Percentiles rank a stretch among this genome's conserved stretches.
Conservation (phyloP, 2,329 filamentous ascomycete genomes). For the Epichloe glyceriae region DNA sequence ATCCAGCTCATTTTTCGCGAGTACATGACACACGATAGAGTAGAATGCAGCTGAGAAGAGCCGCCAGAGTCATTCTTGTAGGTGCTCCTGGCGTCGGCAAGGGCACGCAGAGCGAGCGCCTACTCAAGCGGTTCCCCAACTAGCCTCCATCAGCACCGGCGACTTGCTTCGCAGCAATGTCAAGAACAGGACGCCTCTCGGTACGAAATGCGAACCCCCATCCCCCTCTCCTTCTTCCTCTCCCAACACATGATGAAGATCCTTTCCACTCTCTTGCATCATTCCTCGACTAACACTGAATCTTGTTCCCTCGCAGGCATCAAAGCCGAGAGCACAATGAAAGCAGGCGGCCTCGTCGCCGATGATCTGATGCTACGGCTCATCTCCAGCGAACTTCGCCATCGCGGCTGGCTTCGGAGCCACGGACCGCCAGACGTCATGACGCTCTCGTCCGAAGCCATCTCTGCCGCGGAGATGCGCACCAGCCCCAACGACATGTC, state of each 20-base stretch:
- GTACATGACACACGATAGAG: slow-evolving; percentile 19
- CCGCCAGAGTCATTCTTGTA: slow-evolving; percentile 86
- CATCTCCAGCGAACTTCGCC: slow-evolving; percentile 78
- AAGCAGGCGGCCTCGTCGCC: slow-evolving; percentile 75
- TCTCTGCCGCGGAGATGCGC: slow-evolving; percentile 19
- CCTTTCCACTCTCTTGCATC: not conserved
- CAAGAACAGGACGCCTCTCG: slow-evolving; percentile 71
- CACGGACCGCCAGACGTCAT: slow-evolving; percentile 33
- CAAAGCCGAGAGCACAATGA: slow-evolving; percentile 82
- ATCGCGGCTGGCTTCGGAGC: slow-evolving; percentile 67
- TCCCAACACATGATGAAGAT: not conserved
- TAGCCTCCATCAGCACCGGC: slow-evolving; percentile 86
- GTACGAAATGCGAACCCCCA: slow-evolving; percentile 29
- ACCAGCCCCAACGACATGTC: slow-evolving; percentile 16
- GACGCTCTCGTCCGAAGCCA: slow-evolving; percentile 34
- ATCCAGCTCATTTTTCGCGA: not conserved
- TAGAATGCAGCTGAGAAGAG: slow-evolving; percentile 59
- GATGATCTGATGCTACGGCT: slow-evolving; percentile 85
- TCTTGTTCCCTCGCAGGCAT: slow-evolving; percentile 45
- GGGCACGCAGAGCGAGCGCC: slow-evolving; percentile 83
- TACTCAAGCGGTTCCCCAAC: slow-evolving; percentile 74
- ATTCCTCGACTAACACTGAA: slow-evolving; percentile 3
- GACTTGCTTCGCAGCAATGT: slow-evolving; percentile 90
- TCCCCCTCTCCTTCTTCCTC: not conserved
- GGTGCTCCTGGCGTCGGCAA: slow-evolving; percentile 96